Evolutionary conservation across 345 rosid genomes (phyloP).

Genomic region (Corymbia maculata): DNA sequence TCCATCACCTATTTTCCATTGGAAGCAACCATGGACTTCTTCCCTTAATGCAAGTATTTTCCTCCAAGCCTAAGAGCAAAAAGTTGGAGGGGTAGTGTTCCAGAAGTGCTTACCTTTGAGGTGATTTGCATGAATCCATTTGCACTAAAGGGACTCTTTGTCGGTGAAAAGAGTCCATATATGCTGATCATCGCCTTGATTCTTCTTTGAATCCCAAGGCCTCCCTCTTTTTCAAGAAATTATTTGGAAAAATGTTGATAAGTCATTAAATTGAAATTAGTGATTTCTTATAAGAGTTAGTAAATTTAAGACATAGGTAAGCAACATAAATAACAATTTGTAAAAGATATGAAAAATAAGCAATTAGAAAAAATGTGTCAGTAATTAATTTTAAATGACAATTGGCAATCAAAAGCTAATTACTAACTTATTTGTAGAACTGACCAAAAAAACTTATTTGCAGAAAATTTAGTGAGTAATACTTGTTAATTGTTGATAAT

Average conservation of each 20-base stretch:
- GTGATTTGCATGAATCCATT: too few relatives aligned
- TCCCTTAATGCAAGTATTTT: too few relatives aligned
- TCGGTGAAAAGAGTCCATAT: too few relatives aligned
- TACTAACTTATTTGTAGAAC: background rate
- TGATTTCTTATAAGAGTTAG: background rate
- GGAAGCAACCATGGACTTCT: too few relatives aligned
- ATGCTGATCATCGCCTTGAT: too few relatives aligned
- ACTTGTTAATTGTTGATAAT: background rate
- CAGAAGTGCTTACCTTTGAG: too few relatives aligned
- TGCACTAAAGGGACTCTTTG: too few relatives aligned
- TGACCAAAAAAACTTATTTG: background rate
- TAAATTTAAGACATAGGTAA: background rate
- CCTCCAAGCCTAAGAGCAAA: too few relatives aligned
- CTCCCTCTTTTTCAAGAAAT: too few relatives aligned
- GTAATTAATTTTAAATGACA: background rate
- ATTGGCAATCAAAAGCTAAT: background rate
- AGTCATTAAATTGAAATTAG: background rate
- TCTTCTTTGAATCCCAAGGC: too few relatives aligned
- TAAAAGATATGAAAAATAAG: background rate
- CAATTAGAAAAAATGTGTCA: background rate
- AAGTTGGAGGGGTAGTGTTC: too few relatives aligned
- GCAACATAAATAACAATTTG: background rate
- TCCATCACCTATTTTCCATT: too few relatives aligned
- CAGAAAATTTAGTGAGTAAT: background rate
- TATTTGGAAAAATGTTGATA: background rate